Evolutionary conservation across 805 yeast genomes (phyloP).

Genomic region (Henningerozyma blattae): DNA sequence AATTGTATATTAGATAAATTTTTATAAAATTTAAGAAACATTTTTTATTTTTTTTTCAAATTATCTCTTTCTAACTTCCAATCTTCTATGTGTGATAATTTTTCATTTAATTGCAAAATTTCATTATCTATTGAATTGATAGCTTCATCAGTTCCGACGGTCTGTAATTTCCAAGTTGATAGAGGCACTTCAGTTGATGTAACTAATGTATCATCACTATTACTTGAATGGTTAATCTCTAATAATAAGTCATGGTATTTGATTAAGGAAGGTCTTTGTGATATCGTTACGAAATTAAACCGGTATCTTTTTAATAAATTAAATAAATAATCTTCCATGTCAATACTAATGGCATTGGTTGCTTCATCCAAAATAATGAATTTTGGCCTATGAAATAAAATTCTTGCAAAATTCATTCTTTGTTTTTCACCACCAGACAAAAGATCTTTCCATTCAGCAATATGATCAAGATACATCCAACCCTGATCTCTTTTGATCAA

Average conservation of each 20-base stretch:
- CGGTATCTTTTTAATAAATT: slow-evolving; percentile 57
- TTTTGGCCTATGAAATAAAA: slow-evolving; percentile 66
- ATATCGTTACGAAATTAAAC: slow-evolving; percentile 69
- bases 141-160: slow-evolving; percentile 53
- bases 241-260: slow-evolving; percentile 74
- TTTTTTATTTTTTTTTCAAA: slow-evolving; percentile 31
- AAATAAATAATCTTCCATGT: slow-evolving; percentile 78
- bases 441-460: slow-evolving; percentile 78
- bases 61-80: slow-evolving; percentile 51
- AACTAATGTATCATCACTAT: slow-evolving; percentile 41
- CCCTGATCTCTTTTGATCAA: slow-evolving; percentile 54
- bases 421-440: slow-evolving; percentile 95
- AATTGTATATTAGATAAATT: neutral
- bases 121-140: slow-evolving; percentile 63
- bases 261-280: slow-evolving; percentile 73
- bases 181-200: slow-evolving; percentile 54
- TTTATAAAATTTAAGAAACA: slow-evolving; percentile 13
- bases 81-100: slow-evolving; percentile 44
- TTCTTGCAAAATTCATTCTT: slow-evolving; percentile 77
- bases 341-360: slow-evolving; percentile 86
- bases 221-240: slow-evolving; percentile 42
- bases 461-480: slow-evolving; percentile 30
- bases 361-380: slow-evolving; percentile 84
- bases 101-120: slow-evolving; percentile 50
- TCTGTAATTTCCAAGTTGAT: slow-evolving; percentile 44